phyloP scores from a whole-genome alignment of 2,329 filamentous ascomycete genomes.

The Periconia digitata region DNA sequence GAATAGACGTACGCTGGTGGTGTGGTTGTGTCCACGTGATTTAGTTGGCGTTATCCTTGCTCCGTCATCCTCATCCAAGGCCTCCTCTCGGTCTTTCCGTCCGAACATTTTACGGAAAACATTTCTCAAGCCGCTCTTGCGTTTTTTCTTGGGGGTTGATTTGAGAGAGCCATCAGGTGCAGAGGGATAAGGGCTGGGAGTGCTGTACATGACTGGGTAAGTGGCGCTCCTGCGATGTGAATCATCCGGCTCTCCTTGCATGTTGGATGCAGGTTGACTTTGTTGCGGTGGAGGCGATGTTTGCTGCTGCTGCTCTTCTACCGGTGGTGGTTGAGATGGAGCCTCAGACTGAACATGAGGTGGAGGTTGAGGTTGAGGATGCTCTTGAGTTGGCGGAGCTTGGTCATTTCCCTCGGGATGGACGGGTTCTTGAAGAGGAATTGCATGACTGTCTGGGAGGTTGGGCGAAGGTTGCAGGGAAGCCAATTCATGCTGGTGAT shows the following conservation, averaged over 20 bases:
- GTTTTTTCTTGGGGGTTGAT: constrained; percentile 34
- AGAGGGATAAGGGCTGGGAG: constrained; percentile 32
- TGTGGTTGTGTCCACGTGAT: constrained; percentile 34
- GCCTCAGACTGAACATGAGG: background rate
- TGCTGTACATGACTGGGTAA: constrained; percentile 23
- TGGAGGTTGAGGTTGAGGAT: background rate
- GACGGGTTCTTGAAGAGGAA: background rate
- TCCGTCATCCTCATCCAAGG: constrained; percentile 23
- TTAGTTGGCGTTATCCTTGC: background rate
- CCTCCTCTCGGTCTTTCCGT: constrained; percentile 30
- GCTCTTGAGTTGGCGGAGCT: background rate
- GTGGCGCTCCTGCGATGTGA: constrained; percentile 27
- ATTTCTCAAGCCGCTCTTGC: constrained; percentile 38
- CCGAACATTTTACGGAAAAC: constrained; percentile 45
- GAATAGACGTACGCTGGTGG: constrained; percentile 34
- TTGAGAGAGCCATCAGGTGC: constrained; percentile 31
- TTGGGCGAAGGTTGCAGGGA: background rate
- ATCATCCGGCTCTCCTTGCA: constrained; percentile 26
- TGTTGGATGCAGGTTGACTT: constrained; percentile 1
- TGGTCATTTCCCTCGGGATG: background rate
- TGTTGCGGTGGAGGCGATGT: constrained; percentile 9
- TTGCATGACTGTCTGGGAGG: background rate
- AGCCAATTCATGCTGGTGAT: constrained; percentile 11
- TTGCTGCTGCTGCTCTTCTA: background rate
- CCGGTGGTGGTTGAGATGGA: no score